These are phyloP conservation scores for Corchorus olitorius DNA, from an alignment of 345 rosid genomes.

Conservation along the genomic window DNA sequence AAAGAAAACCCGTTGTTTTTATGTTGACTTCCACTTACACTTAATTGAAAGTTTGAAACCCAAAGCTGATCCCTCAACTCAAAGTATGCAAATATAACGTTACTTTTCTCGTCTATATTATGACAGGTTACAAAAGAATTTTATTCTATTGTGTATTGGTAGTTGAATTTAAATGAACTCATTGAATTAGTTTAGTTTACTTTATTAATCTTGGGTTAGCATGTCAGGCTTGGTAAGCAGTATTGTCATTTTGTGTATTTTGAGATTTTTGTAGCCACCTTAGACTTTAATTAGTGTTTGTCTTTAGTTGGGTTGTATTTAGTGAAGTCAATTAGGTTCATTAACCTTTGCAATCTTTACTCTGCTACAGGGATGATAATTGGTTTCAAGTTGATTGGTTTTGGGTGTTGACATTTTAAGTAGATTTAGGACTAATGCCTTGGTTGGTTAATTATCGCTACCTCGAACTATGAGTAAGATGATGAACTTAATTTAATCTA, in stretches of 20 bases:
- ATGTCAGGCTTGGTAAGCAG: neutral
- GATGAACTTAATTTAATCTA: neutral
- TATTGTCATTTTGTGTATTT: neutral
- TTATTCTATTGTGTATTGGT: too few relatives aligned
- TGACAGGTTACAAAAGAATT: too few relatives aligned
- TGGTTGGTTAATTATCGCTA: too few relatives aligned
- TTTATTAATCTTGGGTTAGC: neutral
- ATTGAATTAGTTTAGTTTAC: neutral
- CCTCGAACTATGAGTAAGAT: neutral
- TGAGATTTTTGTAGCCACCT: neutral
- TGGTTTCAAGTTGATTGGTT: too few relatives aligned
- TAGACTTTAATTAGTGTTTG: neutral
- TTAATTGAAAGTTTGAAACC: conserved; percentile 8
- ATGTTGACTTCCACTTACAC: neutral
- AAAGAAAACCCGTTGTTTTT: neutral
- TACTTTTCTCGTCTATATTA: too few relatives aligned
- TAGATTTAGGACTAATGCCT: too few relatives aligned
- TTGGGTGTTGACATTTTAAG: too few relatives aligned
- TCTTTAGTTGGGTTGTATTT: neutral
- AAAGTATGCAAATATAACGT: neutral
- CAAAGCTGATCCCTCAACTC: neutral
- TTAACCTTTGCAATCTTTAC: neutral
- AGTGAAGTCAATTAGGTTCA: neutral
- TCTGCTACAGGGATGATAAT: neutral
- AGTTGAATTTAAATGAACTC: too few relatives aligned